Evolutionary conservation across 441 rosid genomes (phyloP), one percentile per base, ranked within the genome.

Genomic region (Populus hybrid): DNA sequence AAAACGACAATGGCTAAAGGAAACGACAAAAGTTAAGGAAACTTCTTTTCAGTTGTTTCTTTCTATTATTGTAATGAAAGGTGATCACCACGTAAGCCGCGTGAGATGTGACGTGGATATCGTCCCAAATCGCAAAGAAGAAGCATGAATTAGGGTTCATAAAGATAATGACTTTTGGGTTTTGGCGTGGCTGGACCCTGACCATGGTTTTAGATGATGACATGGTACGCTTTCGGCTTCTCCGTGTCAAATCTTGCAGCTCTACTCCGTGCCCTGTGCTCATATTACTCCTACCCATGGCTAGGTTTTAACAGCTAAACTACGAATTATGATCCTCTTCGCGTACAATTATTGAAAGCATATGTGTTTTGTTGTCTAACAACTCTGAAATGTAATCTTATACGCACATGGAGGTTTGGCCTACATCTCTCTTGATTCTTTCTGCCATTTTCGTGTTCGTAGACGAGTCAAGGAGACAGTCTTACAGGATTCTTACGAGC

Each of bases 91-190:
- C 82, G 84, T 74, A 57, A 69, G 73, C 84, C 59, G 87, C 87
- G 84, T 85, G 87, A 78, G 64, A 24, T 9, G 76, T 80, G 84
- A 82, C 84, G 82, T 30, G 64, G 71, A 69, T 23, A 3, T 2
- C 5, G 9, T 16, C 72, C 53, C 63, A 68, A 30, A n/a, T 36
- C 53, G 65, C 7, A 35, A 73, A 50, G 6, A 1, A 2, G 7
- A 50, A 18, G 68, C 70, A 42, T 6, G 35, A 71, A 35, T 26
- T 19, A 6, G 72, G 67, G 70, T 35, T n/a, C 66, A 23, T 21
- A 12, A n/a, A 19, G 67, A 57, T 2, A 7, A 21, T 34, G 70
- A 40, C 77, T 14, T 1, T 6, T 40, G 59, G 30, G 18, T 26
- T 30, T 9, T 24, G 40, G 6, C 1, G 4, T 12, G 23, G 42